Evolutionary conservation across 306 rosid genomes (phyloP), one percentile per base, ranked within the genome.

Genomic region (Cucumis hystrix): DNA sequence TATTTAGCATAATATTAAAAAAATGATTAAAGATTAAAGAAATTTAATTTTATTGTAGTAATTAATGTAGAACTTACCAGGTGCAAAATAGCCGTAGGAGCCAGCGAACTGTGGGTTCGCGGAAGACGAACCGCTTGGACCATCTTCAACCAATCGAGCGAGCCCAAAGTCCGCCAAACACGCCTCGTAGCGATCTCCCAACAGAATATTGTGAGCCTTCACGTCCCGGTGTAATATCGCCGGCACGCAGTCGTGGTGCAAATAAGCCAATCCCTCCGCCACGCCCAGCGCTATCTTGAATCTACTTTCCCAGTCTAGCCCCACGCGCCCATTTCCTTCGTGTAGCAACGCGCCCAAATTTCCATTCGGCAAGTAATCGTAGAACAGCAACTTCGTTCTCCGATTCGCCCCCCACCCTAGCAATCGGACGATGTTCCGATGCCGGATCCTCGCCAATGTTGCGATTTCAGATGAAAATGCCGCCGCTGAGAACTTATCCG

Each of bases 171-270:
- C 98, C 6, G 98, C 98, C 84, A 95, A 83, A 80, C 96, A 92
- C 7, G 96, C 83, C 63, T 95, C 95, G 61, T 86, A 89, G 54
- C 87, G 85, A 56, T 90, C 96, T 14, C 92, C 98, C 0, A 92
- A 74, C 83, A 92, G 76, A 43, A 95, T 92, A 54, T 92, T 95
- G 1, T 76, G 91, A 14, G 88, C 88, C 85, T 95, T 95, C 10
- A 92, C 98, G 60, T 95, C 98, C 25, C 99, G 96, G 89, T 95
- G 99, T 83, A 95, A 81, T 81, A 95, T 95, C 40, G 99, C 89
- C 33, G 97, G 93, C 18, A 85, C 91, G 62, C 97, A 94, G 72
- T 94, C 97, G 66, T 94, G 96, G 84, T 94, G 98, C 79, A 95
- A 75, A 60, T 95, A 95, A 28, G 98, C 92, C 43, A 92, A 72